A percentile compares a stretch with the other conserved stretches of the same genome.
These are phyloP conservation scores for Daldinia vernicosa DNA, from an alignment of 495 filamentous ascomycete genomes.

Conservation along the genomic window DNA sequence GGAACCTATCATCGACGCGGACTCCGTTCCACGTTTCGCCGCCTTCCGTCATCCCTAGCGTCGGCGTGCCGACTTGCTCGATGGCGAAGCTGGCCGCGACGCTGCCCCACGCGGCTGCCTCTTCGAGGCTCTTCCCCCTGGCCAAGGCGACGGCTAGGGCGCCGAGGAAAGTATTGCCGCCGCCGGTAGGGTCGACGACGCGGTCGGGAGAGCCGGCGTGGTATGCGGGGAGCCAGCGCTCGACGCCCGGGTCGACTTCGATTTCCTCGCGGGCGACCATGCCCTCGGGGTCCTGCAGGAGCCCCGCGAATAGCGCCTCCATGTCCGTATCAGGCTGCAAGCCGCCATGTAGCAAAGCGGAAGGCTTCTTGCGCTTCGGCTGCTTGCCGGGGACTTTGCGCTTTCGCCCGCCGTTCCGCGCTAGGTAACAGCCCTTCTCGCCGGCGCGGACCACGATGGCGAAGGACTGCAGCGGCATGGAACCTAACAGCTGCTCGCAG, in stretches of 20 bases:
- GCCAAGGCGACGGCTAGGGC: conserved; percentile 80
- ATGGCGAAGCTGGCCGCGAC: conserved; percentile 93
- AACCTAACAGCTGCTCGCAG: conserved; percentile 61
- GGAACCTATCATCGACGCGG: conserved; percentile 62
- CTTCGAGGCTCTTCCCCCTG: conserved; percentile 66
- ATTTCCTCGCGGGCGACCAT: conserved; percentile 67
- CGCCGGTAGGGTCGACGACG: conserved; percentile 94
- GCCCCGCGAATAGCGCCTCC: conserved; percentile 60
- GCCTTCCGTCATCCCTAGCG: conserved; percentile 55
- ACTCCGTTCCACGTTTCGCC: conserved; percentile 82
- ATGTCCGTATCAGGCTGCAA: conserved; percentile 62
- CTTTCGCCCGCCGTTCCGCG: conserved; percentile 60
- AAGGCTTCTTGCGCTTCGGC: conserved; percentile 50
- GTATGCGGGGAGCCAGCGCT: conserved; percentile 66
- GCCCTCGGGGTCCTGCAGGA: conserved; percentile 60
- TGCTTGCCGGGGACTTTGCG: conserved; percentile 32
- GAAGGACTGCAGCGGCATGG: conserved; percentile 64
- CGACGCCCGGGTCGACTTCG: conserved; percentile 62
- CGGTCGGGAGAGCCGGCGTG: conserved; percentile 54
- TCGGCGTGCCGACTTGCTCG: conserved; percentile 89
- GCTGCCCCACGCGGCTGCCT: conserved; percentile 80
- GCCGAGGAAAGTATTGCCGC: conserved; percentile 92
- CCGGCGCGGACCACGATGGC: conserved; percentile 63
- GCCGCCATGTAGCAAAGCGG: conserved; percentile 52
- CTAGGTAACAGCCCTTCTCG: conserved; percentile 61